Base-by-base conservation (phyloP, 2,329 filamentous ascomycete species). In the Dactylonectria estremocensis region DNA sequence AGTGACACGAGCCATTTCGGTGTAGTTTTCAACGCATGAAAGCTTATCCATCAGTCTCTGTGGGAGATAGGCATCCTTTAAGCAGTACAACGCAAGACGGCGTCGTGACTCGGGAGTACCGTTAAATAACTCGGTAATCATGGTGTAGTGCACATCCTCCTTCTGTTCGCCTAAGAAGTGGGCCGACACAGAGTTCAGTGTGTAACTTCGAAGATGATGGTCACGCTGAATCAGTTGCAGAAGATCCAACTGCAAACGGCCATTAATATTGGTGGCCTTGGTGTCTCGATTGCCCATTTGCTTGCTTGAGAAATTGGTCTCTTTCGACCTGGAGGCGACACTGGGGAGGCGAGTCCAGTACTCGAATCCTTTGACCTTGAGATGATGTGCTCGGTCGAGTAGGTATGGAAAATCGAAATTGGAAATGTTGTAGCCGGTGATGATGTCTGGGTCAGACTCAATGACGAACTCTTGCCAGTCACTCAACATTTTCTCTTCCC, bases 351-450 rank as follows among this genome's bases (percentile, higher is more conserved):
- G 90, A 22, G 95, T 91, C 94, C 94, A 97, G 80, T 92, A 95
- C 7, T 96, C 93, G 73, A 99, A 99, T 0, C 88, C 89, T 2
- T 80, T 81, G 43, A 94, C 90, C 76, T 96, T 97, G 31, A 99
- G 86, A 78, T 97, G 91, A 72, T 88, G 93, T 10, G 95, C 96
- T 52, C 96, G 90, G 63, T 97, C 93, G 11, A 99, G 87, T 0
- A 99, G 88, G 78, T 99, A 99, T 0, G 95, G 95, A 71, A 99
- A 98, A 84, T 99, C 96, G 82, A 99, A 99, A 83, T 99, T 99
- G 78, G 93, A 86, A 83, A 97, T 99, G 81, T 99, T 99, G 90
- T 99, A 99, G 52, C 96, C 96, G 62, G 97, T 99, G 77, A 99
- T 97, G 71, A 99, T 93, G 82, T 99, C 96, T 0, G 96, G 95